Evolutionary conservation across 192 early-diverging fungal species (phyloP), one percentile per base, ranked within the genome.

Genomic region (Coemansia sp.): DNA sequence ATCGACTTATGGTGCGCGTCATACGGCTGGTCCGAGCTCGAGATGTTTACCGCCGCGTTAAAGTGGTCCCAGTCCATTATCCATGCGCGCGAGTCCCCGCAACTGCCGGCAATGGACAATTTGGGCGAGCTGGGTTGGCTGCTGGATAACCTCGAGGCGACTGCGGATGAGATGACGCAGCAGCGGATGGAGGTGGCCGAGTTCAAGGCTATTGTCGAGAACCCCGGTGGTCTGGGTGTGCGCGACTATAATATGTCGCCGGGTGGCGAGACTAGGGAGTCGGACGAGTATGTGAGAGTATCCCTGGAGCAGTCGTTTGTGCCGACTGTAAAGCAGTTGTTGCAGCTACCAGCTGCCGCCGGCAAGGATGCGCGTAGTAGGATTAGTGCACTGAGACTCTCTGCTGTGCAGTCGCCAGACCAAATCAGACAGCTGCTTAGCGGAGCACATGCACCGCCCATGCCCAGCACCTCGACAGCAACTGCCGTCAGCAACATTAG

Each of bases 121-220:
- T 43, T 37, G 27, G 46, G 72, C 22, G 60, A 40, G 4, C 38
- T 82, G 59, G 47, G 46, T 3, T 77, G 71, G 74, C 58, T 73
- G 29, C 25, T 77, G 42, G 71, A 57, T 9, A 57, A 60, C 27
- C 19, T 82, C 4, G 49, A 65, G 14, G 46, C 67, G 56, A 36
- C 59, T 12, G 67, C 49, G 49, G 74, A 73, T 19, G 79, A 82
- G 56, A 66, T 74, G 39, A 62, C 68, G 25, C 36, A 54, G 68
- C 71, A 82, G 59, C 59, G 64, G 37, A 62, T 58, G 51, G 79
- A 82, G 58, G 74, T 66, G 14, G 73, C 64, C 2, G 74, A 82
- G 67, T 82, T 82, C 71, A 71, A 77, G 67, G 74, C 79, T 15
- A 60, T 71, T 32, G 51, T 82, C 32, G 70, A 77, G 40, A 74